Evolutionary conservation across 1,139 yeast species (phyloP), one percentile per base, ranked within the genome.

Genomic region (Sugiyamaella neomexicana): DNA sequence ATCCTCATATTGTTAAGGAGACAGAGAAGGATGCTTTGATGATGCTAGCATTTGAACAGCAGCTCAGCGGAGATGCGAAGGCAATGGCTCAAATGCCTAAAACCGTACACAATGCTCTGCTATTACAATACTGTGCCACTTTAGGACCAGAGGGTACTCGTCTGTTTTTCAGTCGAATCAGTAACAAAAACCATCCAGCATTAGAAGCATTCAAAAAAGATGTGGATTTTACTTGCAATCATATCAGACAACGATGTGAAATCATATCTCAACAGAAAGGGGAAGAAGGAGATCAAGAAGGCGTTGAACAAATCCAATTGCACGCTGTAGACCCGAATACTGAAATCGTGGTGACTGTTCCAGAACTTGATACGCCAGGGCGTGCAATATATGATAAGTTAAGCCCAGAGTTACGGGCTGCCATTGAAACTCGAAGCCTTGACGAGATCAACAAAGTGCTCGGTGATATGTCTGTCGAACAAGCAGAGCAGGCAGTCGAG

Each of bases 41-140:
- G 67, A 91, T 93, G 97, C 84, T 86, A 25, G 96, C 98, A 0
- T 95, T 93, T 69, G 96, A 93, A 64, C 75, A 78, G 53, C 90
- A 90, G 68, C 77, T 91, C 58, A 81, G 78, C 8, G 85, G 83
- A 15, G 78, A 89, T 52, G 67, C 80, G 0, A 57, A 61, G 4
- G 68, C 71, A 12, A 36, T 17, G 44, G 51, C 46, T 20, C 82
- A 91, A 1, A 65, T 72, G 64, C 79, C 77, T 60, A 86, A 81
- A 57, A 80, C 85, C 31, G 84, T 93, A 45, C 87, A 84, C 67
- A 95, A 89, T 66, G 85, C 97, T 1, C 80, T 89, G 62, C 72
- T 93, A 42, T 71, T 93, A 57, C 96, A 90, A 66, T 93, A 89
- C 68, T 74, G 87, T 54, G 77, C 83, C 13, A 87, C 86, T 61